These are phyloP conservation scores for Apiospora marii DNA, from an alignment of 2,329 filamentous ascomycete species.

Conservation along the genomic window DNA sequence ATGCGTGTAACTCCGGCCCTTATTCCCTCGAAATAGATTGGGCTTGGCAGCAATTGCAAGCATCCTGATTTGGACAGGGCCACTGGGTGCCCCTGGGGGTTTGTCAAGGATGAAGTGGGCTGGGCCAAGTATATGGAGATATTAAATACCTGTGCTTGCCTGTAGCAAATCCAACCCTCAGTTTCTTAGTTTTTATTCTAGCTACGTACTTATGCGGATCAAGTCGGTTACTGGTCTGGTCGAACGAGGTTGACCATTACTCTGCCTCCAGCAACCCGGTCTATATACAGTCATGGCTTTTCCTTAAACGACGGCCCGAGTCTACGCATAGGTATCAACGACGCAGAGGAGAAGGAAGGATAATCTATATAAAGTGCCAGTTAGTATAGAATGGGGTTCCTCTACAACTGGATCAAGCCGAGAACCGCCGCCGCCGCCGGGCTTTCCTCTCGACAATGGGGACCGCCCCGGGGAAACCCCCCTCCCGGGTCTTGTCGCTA, in stretches of 20 bases:
- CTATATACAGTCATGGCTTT: background rate
- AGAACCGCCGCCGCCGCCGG: background rate
- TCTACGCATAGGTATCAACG: too few species aligned
- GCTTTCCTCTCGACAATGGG: constrained; percentile 2
- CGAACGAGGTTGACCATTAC: background rate
- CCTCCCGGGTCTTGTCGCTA: background rate
- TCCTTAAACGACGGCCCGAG: background rate
- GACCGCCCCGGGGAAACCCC: background rate
- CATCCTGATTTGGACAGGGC: background rate
- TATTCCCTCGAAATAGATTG: constrained; percentile 11
- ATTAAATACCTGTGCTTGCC: background rate
- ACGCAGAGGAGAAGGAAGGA: background rate
- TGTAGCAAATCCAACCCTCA: background rate
- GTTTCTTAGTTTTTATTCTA: background rate
- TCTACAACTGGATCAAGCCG: background rate
- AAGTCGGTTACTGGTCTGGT: background rate
- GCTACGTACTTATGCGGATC: background rate
- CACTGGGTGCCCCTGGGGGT: background rate
- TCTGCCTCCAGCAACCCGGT: too few species aligned
- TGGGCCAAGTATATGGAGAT: background rate
- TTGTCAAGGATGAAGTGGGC: background rate
- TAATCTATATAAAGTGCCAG: background rate
- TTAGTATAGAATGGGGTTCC: background rate
- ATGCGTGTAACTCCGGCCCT: constrained; percentile 1
- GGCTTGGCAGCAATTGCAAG: background rate